Evolutionary conservation across 2,329 filamentous ascomycete species (phyloP), one percentile per base, ranked within the genome.

Genomic region (Hansfordia pulvinata): DNA sequence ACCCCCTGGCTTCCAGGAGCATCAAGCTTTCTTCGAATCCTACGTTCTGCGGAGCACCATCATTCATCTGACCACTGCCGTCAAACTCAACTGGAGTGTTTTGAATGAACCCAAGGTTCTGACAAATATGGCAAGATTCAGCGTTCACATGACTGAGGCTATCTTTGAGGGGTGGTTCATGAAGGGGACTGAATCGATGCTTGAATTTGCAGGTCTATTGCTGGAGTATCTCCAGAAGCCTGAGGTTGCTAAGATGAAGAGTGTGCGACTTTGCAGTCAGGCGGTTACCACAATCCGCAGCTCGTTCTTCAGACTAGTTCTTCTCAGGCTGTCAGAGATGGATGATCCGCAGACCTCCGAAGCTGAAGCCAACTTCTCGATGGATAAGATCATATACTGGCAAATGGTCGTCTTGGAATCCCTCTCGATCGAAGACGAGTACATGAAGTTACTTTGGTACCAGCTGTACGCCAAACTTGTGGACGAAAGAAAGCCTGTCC

Each of bases 131-230:
- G 76, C 80, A 1, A 72, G 85, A 9, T 79, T 94, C 35, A 73
- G 76, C 17, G 60, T 70, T 3, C 83, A 96, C 44, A 69, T 96
- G 47, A 72, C 79, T 1, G 90, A 98, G 48, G 82, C 84, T 5
- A 77, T 93, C 9, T 94, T 90, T 38, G 90, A 96, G 52, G 90
- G 90, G 10, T 94, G 86, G 83, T 96, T 96, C 44, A 70, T 94
- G 35, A 78, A 90, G 37, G 88, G 88, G 2, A 82, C 82, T 2
- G 80, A 85, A 39, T 65, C 73, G 4, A 68, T 90, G 39, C 65
- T 96, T 17, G 86, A 96, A 41, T 92, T 94, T 41, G 69, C 77
- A 4, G 90, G 88, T 2, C 75, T 77, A 28, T 54, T 94, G 6
- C 54, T 98, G 6, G 90, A 98, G 46, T 88, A 93, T 42, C 60